Base-by-base conservation (phyloP, 2,329 filamentous ascomycete species). In the Curvularia verruculosa region DNA sequence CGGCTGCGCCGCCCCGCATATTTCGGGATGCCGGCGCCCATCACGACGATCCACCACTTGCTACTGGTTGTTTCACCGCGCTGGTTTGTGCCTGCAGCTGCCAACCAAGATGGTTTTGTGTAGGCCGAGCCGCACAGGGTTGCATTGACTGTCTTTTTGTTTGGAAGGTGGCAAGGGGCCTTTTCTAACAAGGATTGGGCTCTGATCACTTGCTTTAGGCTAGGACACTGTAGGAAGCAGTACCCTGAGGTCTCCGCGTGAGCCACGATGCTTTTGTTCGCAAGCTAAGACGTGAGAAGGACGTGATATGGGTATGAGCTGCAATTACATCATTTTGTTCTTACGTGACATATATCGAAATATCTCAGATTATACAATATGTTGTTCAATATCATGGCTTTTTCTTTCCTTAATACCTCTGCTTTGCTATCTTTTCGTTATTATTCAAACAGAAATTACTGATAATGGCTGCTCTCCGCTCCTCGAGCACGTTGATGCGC, bases 381-480 rank as follows among this genome's bases (percentile, higher is more conserved):
- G 15, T 26, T 47, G 7, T 40, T 28, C 10, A 15, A 3, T 7
- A 43, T 31, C 19, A 13, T 36, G 10, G 6, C 23, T 39, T 29
- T 18, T 34, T 48, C 24, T 46, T 50, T 23, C 13, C 8, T 24
- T 18, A 3, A 18, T 39, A 28, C 18, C 13, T 31, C 28, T 21
- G 19, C 26, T 10, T 26, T 34, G n/a, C 12, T 23, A 18, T 26
- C n/a, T n/a, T 15, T 13, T 12, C 5, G 29, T 34, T 8, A 26
- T 0, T 2, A 13, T 15, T 10, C 7, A 0, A 40, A 24, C 1
- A 37, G 29, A 23, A 13, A 24, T 28, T 10, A 10, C 5, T 23
- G 15, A 51, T 5, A 26, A 66, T 64, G 63, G 28, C 63, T 45
- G 60, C 54, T n/a, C 31, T 66, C 1, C 48, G 61, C 9, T 54